Conservation (phyloP, 2,329 filamentous ascomycete species). For the Conoideocrella luteorostrata region DNA sequence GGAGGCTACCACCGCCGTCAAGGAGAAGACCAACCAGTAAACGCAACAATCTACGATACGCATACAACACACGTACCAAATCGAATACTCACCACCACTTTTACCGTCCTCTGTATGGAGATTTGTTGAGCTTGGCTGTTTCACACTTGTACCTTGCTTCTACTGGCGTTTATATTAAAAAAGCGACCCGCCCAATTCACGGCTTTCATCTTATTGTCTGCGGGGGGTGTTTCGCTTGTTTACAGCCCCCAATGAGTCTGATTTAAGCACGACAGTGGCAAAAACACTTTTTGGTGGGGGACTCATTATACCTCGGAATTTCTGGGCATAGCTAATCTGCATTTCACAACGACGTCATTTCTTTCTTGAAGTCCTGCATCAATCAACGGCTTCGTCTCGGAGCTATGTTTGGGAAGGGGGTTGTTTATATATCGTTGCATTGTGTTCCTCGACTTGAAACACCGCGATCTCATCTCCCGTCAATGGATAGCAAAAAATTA, state of each 20-base stretch:
- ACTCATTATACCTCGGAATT: slow-evolving; percentile 7
- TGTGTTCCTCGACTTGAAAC: not conserved
- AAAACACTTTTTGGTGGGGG: not conserved
- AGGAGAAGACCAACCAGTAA: slow-evolving; percentile 45
- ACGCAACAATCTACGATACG: not conserved
- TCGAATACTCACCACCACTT: not conserved
- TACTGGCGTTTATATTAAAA: slow-evolving; percentile 3
- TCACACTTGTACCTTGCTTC: not conserved
- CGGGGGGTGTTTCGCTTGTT: not conserved
- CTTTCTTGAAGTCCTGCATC: slow-evolving; percentile 1
- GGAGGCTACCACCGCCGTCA: slow-evolving; percentile 47
- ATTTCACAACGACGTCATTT: slow-evolving; percentile 1
- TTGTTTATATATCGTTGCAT: not conserved
- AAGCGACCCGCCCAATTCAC: not conserved
- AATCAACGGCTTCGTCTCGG: not conserved
- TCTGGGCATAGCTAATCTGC: slow-evolving; percentile 3
- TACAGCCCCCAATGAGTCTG: too few relatives aligned
- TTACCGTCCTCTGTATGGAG: not conserved
- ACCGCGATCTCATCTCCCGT: too few relatives aligned
- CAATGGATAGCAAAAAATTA: too few relatives aligned
- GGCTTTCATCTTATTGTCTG: too few relatives aligned
- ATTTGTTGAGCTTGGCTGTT: not conserved
- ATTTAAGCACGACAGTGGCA: not conserved
- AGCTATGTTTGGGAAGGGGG: too few relatives aligned
- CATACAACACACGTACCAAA: not conserved